Evolutionary conservation across 2,329 filamentous ascomycete species (phyloP), one percentile per base, ranked within the genome.

Genomic region (Fusarium longipes): DNA sequence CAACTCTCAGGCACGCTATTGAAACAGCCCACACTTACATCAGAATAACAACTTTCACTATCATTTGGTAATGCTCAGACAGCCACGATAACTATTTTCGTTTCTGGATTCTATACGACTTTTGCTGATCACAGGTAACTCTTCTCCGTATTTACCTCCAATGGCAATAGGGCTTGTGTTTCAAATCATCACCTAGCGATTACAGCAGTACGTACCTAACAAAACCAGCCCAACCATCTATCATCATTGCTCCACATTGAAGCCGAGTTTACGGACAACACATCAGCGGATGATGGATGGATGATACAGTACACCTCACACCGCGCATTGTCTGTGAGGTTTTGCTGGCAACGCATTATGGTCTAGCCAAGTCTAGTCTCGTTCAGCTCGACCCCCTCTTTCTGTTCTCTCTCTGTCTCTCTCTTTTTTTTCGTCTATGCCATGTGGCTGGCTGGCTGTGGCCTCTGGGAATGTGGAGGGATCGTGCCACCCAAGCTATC

Each of bases 341-440:
- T 63, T 70, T 52, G 66, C 45, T 69, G 66, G 53, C 66, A 70
- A 54, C 66, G 53, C 66, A 69, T 69, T 70, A 47, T 56, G 63
- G 56, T 52, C 65, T 57, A 63, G 62, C 35, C 57, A 47, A 55
- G 38, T 36, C 53, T 59, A 24, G 27, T 36, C 30, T 51, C 54
- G 39, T 30, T 49, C 38, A 56, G 55, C 48, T 43, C 60, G 57
- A 57, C 38, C 36, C 40, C 25, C 35, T 49, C 59, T 24, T 32
- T 32, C 36, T 20, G n/a, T n/a, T 27, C 40, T 29, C 40, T n/a
- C n/a, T n/a, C 25, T 29, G 40, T 43, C 15, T 42, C 18, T 40
- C 44, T 18, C 38, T 27, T 44, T 52, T 57, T 48, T 65, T 44
- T 51, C 33, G 45, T 22, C 32, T 27, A 18, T 67, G 62, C 62